phyloP scores from a whole-genome alignment of 208 protist species.

The Entamoeba histolytica region DNA sequence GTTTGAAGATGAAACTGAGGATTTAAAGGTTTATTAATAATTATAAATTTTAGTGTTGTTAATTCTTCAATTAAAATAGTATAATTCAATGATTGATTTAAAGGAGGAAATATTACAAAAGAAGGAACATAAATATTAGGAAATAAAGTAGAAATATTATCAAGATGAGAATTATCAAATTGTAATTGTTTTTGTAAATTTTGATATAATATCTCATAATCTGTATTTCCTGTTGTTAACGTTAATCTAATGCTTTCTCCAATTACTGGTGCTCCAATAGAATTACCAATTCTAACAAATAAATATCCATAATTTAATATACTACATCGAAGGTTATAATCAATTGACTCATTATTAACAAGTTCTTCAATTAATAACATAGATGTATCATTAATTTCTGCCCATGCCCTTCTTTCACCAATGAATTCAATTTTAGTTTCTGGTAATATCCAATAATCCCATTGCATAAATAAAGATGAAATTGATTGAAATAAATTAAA shows the following conservation, averaged over 20 bases:
- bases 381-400: neutral
- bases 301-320: neutral
- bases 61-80: neutral
- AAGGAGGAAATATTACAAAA: neutral
- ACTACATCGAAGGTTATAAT: neutral
- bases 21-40: neutral
- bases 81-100: neutral
- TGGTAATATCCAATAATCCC: neutral
- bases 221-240: neutral
- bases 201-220: neutral
- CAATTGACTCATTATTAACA: neutral
- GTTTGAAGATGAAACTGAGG: neutral
- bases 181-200: neutral
- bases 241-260: neutral
- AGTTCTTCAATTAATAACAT: neutral
- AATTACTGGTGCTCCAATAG: neutral
- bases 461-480: neutral
- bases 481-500: neutral
- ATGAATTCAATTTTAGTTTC: neutral
- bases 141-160: neutral
- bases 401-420: neutral
- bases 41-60: neutral
- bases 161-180: neutral
- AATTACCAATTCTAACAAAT: neutral
- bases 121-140: neutral